A percentile compares a stretch with the other conserved stretches of the same genome.
phyloP scores from a whole-genome alignment of 2,329 filamentous ascomycete species.

The Raffaelea ambrosiae region DNA sequence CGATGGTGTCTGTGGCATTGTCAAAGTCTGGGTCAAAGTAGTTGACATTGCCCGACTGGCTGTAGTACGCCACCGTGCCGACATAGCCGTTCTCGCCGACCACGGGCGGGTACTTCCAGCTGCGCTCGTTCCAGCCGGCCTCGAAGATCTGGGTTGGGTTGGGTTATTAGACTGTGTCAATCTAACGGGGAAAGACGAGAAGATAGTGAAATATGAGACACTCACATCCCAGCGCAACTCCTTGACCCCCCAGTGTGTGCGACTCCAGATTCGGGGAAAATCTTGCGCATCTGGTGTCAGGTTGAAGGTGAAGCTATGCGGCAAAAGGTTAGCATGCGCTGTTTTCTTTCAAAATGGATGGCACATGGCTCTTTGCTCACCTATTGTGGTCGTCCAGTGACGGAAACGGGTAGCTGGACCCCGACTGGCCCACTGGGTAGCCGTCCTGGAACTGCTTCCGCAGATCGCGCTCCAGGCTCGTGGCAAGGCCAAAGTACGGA shows the following conservation, averaged over 20 bases:
- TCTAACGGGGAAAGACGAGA: neutral
- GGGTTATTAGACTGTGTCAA: neutral
- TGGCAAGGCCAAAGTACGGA: neutral
- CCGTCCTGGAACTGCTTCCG: neutral
- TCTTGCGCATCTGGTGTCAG: slow-evolving; percentile 16
- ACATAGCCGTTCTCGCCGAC: slow-evolving; percentile 15
- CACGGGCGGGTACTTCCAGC: slow-evolving; percentile 18
- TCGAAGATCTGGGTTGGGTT: slow-evolving; percentile 13
- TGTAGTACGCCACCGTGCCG: slow-evolving; percentile 13
- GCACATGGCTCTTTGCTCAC: neutral
- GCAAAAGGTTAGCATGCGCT: neutral
- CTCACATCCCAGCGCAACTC: slow-evolving; percentile 22
- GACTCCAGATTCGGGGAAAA: slow-evolving; percentile 19
- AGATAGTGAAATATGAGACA: neutral
- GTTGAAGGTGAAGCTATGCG: slow-evolving; percentile 18
- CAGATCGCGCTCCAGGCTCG: neutral
- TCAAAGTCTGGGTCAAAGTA: slow-evolving; percentile 1
- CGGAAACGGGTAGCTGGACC: neutral
- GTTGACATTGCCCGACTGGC: neutral
- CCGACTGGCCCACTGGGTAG: neutral
- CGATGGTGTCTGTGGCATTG: slow-evolving; percentile 7
- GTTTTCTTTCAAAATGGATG: neutral
- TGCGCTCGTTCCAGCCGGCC: slow-evolving; percentile 13
- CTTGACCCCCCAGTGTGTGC: slow-evolving; percentile 7
- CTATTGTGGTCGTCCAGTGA: neutral